Evolutionary conservation across 2,329 filamentous ascomycete species (phyloP).

Genomic region (Lasiodiplodia gonubiensis): DNA sequence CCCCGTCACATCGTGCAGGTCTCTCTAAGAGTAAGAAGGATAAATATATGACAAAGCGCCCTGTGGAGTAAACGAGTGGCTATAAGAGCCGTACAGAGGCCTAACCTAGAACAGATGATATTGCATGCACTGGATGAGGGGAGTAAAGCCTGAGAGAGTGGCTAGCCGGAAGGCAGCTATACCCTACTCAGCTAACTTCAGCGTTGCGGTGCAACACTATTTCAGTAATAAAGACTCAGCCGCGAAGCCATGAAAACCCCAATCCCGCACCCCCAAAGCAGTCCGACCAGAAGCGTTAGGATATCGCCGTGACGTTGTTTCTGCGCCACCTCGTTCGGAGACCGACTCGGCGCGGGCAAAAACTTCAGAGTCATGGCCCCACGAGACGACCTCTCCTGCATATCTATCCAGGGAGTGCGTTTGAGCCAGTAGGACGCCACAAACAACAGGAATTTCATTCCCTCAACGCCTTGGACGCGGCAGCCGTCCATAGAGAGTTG

Average conservation of each 20-base stretch:
- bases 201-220: no score
- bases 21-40: no score
- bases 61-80: no score
- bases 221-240: no score
- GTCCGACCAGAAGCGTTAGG: neutral
- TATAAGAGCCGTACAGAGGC: no score
- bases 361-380: neutral
- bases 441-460: neutral
- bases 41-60: no score
- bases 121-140: no score
- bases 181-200: no score
- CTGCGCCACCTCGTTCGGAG: neutral
- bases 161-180: no score
- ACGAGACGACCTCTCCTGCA: neutral
- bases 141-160: no score
- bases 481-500: neutral
- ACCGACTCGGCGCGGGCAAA: neutral
- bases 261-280: neutral
- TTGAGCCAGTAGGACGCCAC: neutral
- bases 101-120: no score
- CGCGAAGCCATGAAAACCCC: neutral
- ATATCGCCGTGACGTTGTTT: neutral
- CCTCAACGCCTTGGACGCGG: neutral
- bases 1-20: no score
- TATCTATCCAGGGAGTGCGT: neutral